Conservation (phyloP, 768 basidiomycete genomes). For the Termitomyces sp. region DNA sequence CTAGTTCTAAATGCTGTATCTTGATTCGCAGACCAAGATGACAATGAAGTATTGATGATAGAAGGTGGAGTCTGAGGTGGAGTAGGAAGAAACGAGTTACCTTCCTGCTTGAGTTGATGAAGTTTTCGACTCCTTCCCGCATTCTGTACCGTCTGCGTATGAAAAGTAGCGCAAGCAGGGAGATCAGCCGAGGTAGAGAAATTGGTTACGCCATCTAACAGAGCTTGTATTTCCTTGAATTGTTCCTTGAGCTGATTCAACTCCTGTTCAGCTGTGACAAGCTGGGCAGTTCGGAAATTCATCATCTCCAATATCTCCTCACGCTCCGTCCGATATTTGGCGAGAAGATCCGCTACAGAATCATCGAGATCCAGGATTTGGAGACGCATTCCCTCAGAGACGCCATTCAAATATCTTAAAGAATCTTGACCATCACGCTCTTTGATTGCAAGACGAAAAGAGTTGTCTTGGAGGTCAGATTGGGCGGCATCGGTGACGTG, state of each 20-base stretch:
- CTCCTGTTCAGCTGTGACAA: conserved; percentile 13
- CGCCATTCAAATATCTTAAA: conserved; percentile 9
- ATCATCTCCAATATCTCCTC: conserved; percentile 13
- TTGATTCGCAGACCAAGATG: neutral
- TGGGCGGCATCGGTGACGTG: conserved; percentile 10
- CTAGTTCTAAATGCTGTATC: neutral
- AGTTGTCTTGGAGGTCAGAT: neutral
- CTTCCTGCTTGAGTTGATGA: neutral
- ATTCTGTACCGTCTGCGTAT: neutral
- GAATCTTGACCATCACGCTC: conserved; percentile 9
- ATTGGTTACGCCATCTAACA: neutral
- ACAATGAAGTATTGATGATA: neutral
- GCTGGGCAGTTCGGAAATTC: conserved; percentile 7
- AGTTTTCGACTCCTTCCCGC: neutral
- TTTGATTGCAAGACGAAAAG: conserved; percentile 10
- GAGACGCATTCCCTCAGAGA: conserved; percentile 12
- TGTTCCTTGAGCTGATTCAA: conserved; percentile 16
- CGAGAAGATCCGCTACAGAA: conserved; percentile 6
- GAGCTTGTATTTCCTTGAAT: conserved; percentile 14
- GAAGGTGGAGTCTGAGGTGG: neutral
- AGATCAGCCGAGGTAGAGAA: neutral
- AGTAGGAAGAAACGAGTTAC: neutral
- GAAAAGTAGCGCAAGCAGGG: neutral
- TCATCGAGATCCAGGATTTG: conserved; percentile 4
- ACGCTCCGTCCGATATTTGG: conserved; percentile 14